phyloP scores from a whole-genome alignment of 2,329 filamentous ascomycete genomes.

The Grosmannia penicillata region DNA sequence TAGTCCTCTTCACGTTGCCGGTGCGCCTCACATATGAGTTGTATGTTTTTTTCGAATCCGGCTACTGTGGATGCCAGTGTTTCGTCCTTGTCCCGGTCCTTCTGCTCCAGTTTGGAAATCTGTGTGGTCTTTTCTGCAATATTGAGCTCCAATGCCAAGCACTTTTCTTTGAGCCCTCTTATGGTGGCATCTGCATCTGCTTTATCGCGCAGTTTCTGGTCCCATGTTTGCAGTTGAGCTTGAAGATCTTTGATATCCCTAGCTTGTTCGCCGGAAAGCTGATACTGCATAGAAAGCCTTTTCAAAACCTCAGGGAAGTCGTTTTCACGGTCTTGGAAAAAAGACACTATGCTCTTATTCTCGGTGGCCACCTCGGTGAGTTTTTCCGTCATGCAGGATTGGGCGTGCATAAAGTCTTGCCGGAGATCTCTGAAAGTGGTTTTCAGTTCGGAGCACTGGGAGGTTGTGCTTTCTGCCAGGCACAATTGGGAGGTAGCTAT shows the following conservation, averaged over 20 bases:
- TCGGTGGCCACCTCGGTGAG: background rate
- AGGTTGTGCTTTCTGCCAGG: no score
- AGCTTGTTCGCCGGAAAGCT: background rate
- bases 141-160: background rate
- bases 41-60: constrained; percentile 1
- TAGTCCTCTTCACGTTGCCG: constrained; percentile 6
- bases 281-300: background rate
- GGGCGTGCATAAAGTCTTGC: no score
- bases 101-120: constrained; percentile 5
- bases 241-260: background rate
- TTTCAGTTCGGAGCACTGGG: no score
- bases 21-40: constrained; percentile 1
- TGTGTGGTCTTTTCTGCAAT: constrained; percentile 3
- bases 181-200: constrained; percentile 1
- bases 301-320: background rate
- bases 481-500: no score
- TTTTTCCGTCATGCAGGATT: no score
- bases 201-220: background rate
- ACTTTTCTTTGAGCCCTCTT: background rate
- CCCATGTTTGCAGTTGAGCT: background rate
- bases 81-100: constrained; percentile 1
- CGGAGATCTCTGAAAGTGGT: no score
- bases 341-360: background rate
- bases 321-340: constrained; percentile 4
- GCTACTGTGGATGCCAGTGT: background rate